Evolutionary conservation across 2,329 filamentous ascomycete species (phyloP).

Genomic region (Botrytis galanthina): DNA sequence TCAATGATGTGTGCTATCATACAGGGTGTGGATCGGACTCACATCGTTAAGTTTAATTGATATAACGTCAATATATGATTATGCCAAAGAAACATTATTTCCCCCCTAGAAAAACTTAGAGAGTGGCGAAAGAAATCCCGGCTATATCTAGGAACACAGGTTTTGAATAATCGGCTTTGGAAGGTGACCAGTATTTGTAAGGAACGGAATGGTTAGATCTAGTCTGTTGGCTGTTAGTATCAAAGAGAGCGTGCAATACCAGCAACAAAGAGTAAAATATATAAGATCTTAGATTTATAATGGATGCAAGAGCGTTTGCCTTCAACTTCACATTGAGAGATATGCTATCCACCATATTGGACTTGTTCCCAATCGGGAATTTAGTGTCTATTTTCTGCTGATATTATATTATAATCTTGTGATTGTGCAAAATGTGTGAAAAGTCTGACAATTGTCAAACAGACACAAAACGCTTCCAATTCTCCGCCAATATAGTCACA

Average conservation of each 20-base stretch:
- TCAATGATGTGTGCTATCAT: not conserved
- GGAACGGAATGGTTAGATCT: no score
- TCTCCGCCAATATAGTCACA: slow-evolving; percentile 62
- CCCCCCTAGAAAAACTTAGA: not conserved
- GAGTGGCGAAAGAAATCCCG: not conserved
- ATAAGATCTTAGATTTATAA: not conserved
- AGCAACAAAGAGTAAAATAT: not conserved
- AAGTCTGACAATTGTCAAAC: not conserved
- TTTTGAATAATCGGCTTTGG: not conserved
- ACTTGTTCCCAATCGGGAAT: no score
- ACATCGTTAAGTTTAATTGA: not conserved
- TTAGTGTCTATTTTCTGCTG: not conserved
- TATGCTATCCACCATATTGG: not conserved
- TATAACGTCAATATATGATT: not conserved
- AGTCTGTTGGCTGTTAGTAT: not conserved
- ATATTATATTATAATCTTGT: not conserved
- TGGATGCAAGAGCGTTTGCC: not conserved
- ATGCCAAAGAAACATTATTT: not conserved
- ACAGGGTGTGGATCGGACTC: not conserved
- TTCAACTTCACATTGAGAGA: not conserved
- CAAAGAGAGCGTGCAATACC: not conserved
- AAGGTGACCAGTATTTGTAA: not conserved
- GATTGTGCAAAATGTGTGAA: not conserved
- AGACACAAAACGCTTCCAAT: slow-evolving; percentile 69
- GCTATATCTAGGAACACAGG: not conserved